These are phyloP conservation scores for Stephania japonica DNA, from an alignment of 164 flowering plant genomes.

Conservation along the genomic window DNA sequence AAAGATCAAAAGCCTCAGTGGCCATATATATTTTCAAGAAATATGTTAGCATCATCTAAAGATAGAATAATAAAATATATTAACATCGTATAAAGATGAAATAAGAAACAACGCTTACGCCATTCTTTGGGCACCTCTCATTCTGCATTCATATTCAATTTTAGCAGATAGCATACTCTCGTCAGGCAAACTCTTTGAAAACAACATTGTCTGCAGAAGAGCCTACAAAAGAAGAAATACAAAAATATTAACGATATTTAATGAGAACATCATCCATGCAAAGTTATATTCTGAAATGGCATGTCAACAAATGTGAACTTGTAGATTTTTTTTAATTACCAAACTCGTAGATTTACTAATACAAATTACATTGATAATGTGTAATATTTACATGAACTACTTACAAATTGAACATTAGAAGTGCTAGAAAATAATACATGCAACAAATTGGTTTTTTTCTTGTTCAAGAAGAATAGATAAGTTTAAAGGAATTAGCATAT, in stretches of 20 bases:
- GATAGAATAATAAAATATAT: conserved; percentile 5
- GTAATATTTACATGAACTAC: no score
- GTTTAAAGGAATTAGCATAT: neutral
- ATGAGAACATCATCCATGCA: neutral
- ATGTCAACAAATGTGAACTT: neutral
- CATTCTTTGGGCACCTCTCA: conserved; percentile 96
- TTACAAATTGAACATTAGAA: neutral
- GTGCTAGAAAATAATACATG: neutral
- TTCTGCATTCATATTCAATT: conserved; percentile 88
- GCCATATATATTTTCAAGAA: no score
- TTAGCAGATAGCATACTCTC: conserved; percentile 77
- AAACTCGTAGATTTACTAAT: neutral
- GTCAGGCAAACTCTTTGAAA: conserved; percentile 59
- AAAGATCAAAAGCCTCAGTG: no score
- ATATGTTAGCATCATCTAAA: neutral
- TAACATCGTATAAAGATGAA: neutral
- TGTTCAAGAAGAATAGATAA: neutral
- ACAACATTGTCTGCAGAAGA: conserved; percentile 80
- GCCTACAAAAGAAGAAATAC: conserved; percentile 40
- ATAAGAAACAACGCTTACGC: conserved; percentile 55
- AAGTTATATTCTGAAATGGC: neutral
- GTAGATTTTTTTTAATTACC: no score
- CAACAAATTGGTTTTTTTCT: neutral
- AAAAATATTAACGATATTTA: conserved; percentile 9
- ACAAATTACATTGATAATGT: neutral